Percentiles rank a stretch among this genome's conserved stretches.
These are phyloP conservation scores for Exophiala calicioides DNA, from an alignment of 2,329 filamentous ascomycete species.

Conservation along the genomic window DNA sequence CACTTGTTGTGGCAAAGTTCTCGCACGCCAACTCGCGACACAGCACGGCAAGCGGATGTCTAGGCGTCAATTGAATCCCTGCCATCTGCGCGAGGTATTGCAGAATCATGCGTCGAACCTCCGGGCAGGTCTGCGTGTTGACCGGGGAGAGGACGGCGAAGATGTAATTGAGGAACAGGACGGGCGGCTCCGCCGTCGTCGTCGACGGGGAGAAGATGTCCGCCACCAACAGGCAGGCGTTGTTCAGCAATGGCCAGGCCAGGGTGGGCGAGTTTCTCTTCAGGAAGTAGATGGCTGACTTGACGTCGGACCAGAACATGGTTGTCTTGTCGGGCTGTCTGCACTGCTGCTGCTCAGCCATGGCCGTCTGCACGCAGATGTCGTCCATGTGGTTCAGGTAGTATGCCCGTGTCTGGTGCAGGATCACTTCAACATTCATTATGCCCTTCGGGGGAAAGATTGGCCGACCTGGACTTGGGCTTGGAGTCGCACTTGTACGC, in stretches of 20 bases:
- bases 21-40: conserved; percentile 11
- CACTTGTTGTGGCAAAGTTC: too few species aligned
- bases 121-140: conserved; percentile 11
- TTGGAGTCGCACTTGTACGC: too few species aligned
- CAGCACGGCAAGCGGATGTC: conserved; percentile 8
- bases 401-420: conserved; percentile 3
- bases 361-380: background rate
- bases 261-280: conserved; percentile 10
- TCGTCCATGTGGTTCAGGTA: conserved; percentile 3
- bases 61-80: conserved; percentile 3
- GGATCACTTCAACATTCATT: conserved; percentile 6
- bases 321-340: background rate
- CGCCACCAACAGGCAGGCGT: conserved; percentile 6
- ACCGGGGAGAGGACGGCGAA: conserved; percentile 11
- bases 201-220: background rate
- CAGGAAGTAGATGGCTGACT: conserved; percentile 16
- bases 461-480: background rate
- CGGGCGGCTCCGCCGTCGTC: background rate
- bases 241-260: conserved; percentile 16
- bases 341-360: background rate
- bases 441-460: conserved; percentile 4
- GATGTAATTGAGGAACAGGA: conserved; percentile 13
- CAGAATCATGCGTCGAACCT: conserved; percentile 11
- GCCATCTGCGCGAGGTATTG: conserved; percentile 12
- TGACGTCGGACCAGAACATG: conserved; percentile 15